Percentiles rank a stretch among this genome's conserved stretches.
These are phyloP conservation scores for Halenospora varia DNA, from an alignment of 495 filamentous ascomycete genomes.

Conservation along the genomic window DNA sequence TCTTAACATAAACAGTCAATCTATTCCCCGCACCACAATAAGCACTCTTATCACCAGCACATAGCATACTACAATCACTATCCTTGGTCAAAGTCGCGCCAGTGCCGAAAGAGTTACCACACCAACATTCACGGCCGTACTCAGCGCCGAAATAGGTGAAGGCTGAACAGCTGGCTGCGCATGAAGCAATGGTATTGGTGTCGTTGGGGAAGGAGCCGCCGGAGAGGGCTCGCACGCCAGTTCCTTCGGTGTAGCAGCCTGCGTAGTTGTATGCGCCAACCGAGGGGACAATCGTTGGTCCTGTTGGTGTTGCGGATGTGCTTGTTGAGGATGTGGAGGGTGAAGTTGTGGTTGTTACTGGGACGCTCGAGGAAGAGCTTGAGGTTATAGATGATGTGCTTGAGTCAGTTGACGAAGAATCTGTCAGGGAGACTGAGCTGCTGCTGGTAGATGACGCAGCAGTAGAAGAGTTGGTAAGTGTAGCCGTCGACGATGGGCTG, in stretches of 20 bases:
- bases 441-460: background rate
- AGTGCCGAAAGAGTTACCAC: constrained; percentile 22
- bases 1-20: constrained; percentile 33
- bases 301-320: constrained; percentile 6
- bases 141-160: constrained; percentile 34
- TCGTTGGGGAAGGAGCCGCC: constrained; percentile 10
- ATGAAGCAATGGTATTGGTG: constrained; percentile 30
- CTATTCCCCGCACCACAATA: constrained; percentile 34
- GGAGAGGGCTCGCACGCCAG: constrained; percentile 12
- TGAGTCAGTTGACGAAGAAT: no score
- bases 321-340: constrained; percentile 11
- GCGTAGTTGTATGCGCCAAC: constrained; percentile 23
- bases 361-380: constrained; percentile 1
- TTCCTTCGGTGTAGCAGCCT: constrained; percentile 31
- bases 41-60: constrained; percentile 13
- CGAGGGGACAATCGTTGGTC: constrained; percentile 8
- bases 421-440: background rate
- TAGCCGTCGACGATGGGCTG: background rate
- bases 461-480: background rate
- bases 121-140: constrained; percentile 35
- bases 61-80: constrained; percentile 28
- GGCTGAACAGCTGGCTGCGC: constrained; percentile 26
- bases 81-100: constrained; percentile 5
- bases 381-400: constrained; percentile 7
- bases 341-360: background rate